Evolutionary conservation across 495 filamentous ascomycete species (phyloP).

Genomic region (Usnea hakonensis): DNA sequence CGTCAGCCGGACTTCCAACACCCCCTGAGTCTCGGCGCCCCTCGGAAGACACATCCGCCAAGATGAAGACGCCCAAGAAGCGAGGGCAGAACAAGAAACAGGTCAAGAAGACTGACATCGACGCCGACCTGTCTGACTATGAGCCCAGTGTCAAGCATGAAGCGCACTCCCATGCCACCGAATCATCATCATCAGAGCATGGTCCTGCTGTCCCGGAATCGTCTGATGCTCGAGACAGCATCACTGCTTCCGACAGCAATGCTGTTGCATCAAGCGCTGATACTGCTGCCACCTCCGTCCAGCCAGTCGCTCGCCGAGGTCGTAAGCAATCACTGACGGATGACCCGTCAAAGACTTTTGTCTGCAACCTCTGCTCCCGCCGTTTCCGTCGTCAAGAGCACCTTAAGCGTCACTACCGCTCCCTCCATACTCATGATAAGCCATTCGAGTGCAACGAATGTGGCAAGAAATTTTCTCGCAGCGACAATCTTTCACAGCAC

Average conservation of each 20-base stretch:
- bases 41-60: conserved; percentile 32
- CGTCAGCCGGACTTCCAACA: conserved; percentile 41
- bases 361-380: conserved; percentile 89
- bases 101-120: conserved; percentile 18
- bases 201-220: conserved; percentile 34
- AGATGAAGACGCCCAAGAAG: conserved; percentile 37
- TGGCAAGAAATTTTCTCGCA: conserved; percentile 98
- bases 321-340: conserved; percentile 98
- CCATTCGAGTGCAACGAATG: conserved; percentile 96
- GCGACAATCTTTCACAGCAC: conserved; percentile 95
- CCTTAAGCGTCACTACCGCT: conserved; percentile 96
- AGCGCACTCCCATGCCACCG: conserved; percentile 18
- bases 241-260: conserved; percentile 30
- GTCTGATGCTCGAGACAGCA: conserved; percentile 32
- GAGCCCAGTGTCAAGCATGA: conserved; percentile 27
- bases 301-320: conserved; percentile 80
- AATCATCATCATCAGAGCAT: conserved; percentile 25
- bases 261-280: conserved; percentile 31
- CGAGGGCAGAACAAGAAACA: conserved; percentile 22
- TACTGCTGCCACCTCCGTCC: conserved; percentile 38
- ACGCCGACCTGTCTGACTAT: conserved; percentile 25
- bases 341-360: conserved; percentile 96
- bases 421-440: conserved; percentile 97
- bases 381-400: conserved; percentile 99
- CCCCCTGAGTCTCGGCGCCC: conserved; percentile 31